Conservation (phyloP, 2,329 filamentous ascomycete species). For the Cercospora beticola region DNA sequence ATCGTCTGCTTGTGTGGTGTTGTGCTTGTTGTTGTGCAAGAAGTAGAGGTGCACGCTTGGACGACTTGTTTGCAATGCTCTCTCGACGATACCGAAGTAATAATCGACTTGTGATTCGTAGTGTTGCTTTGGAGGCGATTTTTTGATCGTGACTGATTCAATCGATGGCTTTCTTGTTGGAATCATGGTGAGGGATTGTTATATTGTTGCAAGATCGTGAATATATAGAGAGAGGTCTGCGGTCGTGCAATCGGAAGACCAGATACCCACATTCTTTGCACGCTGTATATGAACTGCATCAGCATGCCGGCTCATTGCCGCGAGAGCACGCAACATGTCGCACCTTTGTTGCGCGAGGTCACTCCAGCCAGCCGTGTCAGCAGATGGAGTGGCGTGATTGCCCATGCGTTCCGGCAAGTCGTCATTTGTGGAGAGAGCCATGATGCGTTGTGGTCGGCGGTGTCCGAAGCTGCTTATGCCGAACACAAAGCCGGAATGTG, state of each 20-base stretch:
- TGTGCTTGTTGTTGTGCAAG: slow-evolving; percentile 5
- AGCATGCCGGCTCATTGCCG: not conserved
- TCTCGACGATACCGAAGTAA: slow-evolving; percentile 13
- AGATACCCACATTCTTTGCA: not conserved
- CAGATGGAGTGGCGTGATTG: slow-evolving; percentile 9
- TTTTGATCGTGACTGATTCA: not conserved
- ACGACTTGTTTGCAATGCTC: slow-evolving; percentile 16
- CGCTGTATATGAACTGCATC: slow-evolving; percentile 16
- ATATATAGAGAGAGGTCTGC: slow-evolving; percentile 11
- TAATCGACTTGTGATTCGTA: slow-evolving; percentile 9
- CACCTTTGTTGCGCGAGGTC: not conserved
- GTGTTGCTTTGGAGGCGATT: not conserved
- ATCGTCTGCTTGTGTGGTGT: not conserved
- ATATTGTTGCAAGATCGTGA: not conserved
- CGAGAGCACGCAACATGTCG: slow-evolving; percentile 4
- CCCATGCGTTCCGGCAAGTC: not conserved
- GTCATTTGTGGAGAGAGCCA: slow-evolving; percentile 4
- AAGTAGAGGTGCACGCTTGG: slow-evolving; percentile 18
- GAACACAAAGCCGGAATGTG: slow-evolving; percentile 4
- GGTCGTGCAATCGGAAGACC: slow-evolving; percentile 7
- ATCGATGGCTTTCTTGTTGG: slow-evolving; percentile 8
- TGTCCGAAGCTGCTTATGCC: not conserved
- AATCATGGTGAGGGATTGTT: slow-evolving; percentile 7
- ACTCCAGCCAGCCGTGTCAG: slow-evolving; percentile 5
- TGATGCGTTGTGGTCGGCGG: slow-evolving; percentile 1